Base-by-base conservation (phyloP, 2,329 filamentous ascomycete genomes). In the Knufia fluminis region DNA sequence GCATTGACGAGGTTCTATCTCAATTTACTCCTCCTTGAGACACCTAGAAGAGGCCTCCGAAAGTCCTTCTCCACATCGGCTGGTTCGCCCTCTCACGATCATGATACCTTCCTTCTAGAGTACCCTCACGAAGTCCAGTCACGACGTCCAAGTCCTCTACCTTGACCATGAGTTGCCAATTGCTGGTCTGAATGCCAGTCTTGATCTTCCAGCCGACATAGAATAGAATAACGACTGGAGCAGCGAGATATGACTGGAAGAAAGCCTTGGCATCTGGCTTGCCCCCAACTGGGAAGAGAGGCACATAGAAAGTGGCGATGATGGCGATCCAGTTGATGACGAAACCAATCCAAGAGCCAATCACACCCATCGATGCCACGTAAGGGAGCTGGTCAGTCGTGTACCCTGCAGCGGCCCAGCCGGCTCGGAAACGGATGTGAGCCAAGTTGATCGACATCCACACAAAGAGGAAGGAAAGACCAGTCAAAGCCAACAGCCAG, bases 391-490 rank as follows among this genome's bases (percentile, higher is more conserved):
- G 86, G 48, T 80, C 72, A 32, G 90, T 71, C 16, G 71, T 75
- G 64, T 83, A 83, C 39, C 85, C 85, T 53, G 82, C 14, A 31
- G 22, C n/a, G n/a, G 72, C 74, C 87, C 88, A 94, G 17, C 82
- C 86, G 19, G 71, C 70, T 54, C 90, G 86, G 77, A 96, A 96
- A 50, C 89, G 87, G 62, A 96, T 94, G 67, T 96, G 90, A 68
- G 76, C 75, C 24, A 57, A 46, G 31, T 43, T 42, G 48, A 57
- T 57, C 16, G 23, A 32, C 10, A n/a, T 14, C 84, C 85, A 90
- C 23, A 83, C 82, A 66, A 89, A 85, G 64, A 90, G 78, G 54
- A 79, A 83, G 1, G 79, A 79, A 9, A 89, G 77, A 45, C 82
- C 84, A 0, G 83, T 86, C n/a, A 89, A 75, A 1, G 85, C 76